Conservation (phyloP, 2,329 filamentous ascomycete genomes). For the Karstenula rhodostoma region DNA sequence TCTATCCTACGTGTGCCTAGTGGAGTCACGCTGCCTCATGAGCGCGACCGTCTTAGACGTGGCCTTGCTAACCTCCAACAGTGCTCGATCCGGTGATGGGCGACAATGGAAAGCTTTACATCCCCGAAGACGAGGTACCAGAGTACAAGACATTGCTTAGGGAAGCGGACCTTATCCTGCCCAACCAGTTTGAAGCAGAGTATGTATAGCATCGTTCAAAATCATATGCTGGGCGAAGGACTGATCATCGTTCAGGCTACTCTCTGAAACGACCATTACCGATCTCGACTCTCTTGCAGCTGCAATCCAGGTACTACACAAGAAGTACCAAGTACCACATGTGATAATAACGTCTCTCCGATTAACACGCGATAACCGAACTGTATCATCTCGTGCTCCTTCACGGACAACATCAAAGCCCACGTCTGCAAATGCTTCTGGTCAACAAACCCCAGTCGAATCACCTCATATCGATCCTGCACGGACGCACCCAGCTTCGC, state of each 20-base stretch:
- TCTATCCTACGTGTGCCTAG: background rate
- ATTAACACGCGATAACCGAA: constrained; percentile 64
- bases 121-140: constrained; percentile 88
- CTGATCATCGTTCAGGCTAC: constrained; percentile 62
- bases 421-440: constrained; percentile 27
- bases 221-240: constrained; percentile 10
- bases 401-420: constrained; percentile 44
- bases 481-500: constrained; percentile 24
- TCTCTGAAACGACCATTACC: constrained; percentile 84
- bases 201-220: constrained; percentile 54
- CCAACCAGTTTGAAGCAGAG: constrained; percentile 98
- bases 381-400: constrained; percentile 38
- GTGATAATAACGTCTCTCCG: constrained; percentile 91
- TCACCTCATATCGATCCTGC: constrained; percentile 23
- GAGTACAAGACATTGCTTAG: constrained; percentile 83
- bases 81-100: constrained; percentile 98
- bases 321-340: constrained; percentile 79
- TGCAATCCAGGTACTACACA: constrained; percentile 81
- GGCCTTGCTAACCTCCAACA: constrained; percentile 41
- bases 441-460: constrained; percentile 31
- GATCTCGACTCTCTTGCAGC: constrained; percentile 75
- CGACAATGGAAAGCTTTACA: constrained; percentile 90
- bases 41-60: background rate
- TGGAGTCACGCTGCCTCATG: background rate
- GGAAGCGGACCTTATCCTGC: constrained; percentile 88